Conservation (phyloP, 2,329 filamentous ascomycete species). For the Diplodia intermedia region DNA sequence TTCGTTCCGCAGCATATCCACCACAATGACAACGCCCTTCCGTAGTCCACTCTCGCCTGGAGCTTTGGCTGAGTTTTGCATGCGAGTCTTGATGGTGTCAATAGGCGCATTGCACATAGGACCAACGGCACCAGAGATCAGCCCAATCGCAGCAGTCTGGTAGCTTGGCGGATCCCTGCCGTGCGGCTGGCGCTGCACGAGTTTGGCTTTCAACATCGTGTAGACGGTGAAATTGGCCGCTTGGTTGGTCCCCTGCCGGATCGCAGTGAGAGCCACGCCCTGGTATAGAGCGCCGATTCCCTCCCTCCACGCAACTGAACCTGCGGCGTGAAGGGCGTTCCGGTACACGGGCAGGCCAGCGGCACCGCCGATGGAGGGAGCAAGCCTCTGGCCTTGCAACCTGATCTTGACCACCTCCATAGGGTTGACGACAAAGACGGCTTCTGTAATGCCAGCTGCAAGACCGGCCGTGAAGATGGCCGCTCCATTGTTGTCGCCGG, state of each 20-base stretch:
- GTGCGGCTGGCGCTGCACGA: neutral
- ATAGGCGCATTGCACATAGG: conserved; percentile 23
- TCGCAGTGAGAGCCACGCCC: conserved; percentile 4
- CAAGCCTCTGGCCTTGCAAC: conserved; percentile 1
- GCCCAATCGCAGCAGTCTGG: conserved; percentile 5
- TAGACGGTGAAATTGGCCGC: conserved; percentile 23
- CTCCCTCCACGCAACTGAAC: neutral
- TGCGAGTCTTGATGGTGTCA: conserved; percentile 16
- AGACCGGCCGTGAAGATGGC: neutral
- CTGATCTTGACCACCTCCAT: conserved; percentile 26
- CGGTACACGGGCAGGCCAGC: neutral
- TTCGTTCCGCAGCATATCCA: neutral
- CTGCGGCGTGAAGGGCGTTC: conserved; percentile 3
- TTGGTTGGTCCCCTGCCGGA: conserved; percentile 13
- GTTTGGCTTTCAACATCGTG: conserved; percentile 4
- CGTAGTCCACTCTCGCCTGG: conserved; percentile 2
- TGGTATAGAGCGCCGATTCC: conserved; percentile 4
- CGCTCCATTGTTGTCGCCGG: neutral
- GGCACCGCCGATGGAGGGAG: neutral
- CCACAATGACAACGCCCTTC: neutral
- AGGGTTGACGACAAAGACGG: conserved; percentile 2
- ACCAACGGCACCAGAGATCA: conserved; percentile 1
- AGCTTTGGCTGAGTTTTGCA: neutral
- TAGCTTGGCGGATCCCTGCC: conserved; percentile 6
- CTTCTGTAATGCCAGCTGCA: neutral